Evolutionary conservation across 2,329 filamentous ascomycete species (phyloP).

Genomic region (Fusarium cyanostomum): DNA sequence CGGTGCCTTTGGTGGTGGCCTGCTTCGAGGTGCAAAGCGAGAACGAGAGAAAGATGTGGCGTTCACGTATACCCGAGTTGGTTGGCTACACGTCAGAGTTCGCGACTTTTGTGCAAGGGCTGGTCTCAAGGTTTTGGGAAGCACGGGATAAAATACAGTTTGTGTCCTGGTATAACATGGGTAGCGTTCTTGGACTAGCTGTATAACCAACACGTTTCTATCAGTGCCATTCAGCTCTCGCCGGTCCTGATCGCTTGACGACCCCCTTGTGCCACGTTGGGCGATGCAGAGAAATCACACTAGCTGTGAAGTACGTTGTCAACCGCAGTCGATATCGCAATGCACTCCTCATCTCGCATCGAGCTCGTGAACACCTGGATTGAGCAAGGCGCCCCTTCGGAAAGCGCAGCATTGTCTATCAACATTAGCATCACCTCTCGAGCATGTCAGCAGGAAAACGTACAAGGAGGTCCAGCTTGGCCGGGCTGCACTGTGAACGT

Average conservation of each 20-base stretch:
- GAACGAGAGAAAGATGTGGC: constrained; percentile 13
- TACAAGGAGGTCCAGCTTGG: constrained; percentile 20
- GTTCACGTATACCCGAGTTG: neutral
- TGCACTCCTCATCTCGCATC: constrained; percentile 59
- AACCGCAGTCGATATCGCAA: constrained; percentile 34
- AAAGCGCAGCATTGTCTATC: constrained; percentile 52
- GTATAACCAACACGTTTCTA: neutral
- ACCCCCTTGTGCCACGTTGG: no score
- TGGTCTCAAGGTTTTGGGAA: neutral
- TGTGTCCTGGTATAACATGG: constrained; percentile 1
- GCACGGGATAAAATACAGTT: neutral
- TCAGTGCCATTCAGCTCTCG: no score
- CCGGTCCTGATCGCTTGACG: no score
- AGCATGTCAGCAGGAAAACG: neutral
- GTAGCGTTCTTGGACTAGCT: neutral
- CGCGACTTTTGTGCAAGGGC: neutral
- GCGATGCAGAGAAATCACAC: neutral
- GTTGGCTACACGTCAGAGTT: constrained; percentile 1
- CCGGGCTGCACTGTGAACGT: constrained; percentile 11
- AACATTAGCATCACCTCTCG: neutral
- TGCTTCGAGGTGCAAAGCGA: constrained; percentile 37
- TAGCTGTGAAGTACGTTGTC: constrained; percentile 8
- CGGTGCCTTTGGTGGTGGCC: constrained; percentile 25
- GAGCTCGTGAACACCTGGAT: constrained; percentile 57
- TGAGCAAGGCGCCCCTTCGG: constrained; percentile 56